These are phyloP conservation scores for Ilyonectria sp. DNA, from an alignment of 2,329 filamentous ascomycete genomes.

Conservation along the genomic window DNA sequence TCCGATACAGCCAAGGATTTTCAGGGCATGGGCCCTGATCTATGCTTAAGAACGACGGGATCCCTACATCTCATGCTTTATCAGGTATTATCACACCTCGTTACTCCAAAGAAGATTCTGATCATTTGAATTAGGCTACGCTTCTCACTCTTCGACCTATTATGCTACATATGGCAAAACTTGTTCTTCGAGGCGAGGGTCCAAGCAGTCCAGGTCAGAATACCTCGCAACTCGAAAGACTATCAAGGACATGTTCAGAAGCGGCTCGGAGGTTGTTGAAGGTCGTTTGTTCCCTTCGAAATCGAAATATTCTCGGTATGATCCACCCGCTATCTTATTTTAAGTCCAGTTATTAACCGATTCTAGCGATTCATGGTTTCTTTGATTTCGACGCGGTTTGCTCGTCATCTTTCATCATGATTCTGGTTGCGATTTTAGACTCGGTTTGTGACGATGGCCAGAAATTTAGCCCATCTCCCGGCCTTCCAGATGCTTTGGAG, in stretches of 20 bases:
- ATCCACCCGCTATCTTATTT: neutral
- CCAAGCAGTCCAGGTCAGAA: slow-evolving; percentile 42
- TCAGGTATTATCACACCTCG: slow-evolving; percentile 38
- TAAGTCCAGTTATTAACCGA: slow-evolving; percentile 8
- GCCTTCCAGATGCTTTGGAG: slow-evolving; percentile 45
- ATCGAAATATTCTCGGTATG: slow-evolving; percentile 49
- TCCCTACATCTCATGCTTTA: slow-evolving; percentile 53
- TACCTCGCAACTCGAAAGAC: slow-evolving; percentile 45
- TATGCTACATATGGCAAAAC: slow-evolving; percentile 49
- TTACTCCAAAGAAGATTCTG: fast-evolving
- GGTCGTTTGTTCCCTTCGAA: slow-evolving; percentile 48
- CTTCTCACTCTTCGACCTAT: slow-evolving; percentile 50
- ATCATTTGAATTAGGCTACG: slow-evolving; percentile 44
- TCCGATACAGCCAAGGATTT: slow-evolving; percentile 44
- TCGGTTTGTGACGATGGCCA: slow-evolving; percentile 45
- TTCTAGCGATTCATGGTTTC: slow-evolving; percentile 44
- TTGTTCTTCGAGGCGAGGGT: slow-evolving; percentile 45
- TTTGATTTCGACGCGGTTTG: slow-evolving; percentile 48
- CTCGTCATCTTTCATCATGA: slow-evolving; percentile 49
- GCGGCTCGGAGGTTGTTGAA: slow-evolving; percentile 48
- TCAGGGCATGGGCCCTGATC: slow-evolving; percentile 44
- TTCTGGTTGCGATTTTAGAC: slow-evolving; percentile 44
- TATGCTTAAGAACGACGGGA: slow-evolving; percentile 50
- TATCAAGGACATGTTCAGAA: slow-evolving; percentile 49
- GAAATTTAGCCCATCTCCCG: slow-evolving; percentile 45